Evolutionary conservation across 345 rosid genomes (phyloP), one percentile per base, ranked within the genome.

Genomic region (Eucalyptus viminalis): DNA sequence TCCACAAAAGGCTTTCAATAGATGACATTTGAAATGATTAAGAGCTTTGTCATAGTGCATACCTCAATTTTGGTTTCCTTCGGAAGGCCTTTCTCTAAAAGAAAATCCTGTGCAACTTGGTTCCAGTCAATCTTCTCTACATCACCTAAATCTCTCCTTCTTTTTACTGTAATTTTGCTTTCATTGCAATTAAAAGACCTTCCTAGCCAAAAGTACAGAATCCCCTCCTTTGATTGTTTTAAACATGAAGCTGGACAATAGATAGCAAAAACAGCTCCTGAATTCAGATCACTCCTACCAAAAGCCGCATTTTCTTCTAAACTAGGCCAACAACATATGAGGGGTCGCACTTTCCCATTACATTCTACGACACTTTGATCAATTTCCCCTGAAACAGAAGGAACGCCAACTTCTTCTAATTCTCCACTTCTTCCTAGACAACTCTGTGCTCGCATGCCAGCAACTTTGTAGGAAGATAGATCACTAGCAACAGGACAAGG

Each of bases 201-300:
- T 92, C 99, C 99, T 90, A 96, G 89, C 99, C 99, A 97, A 90
- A 97, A 89, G 92, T 95, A 94, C 67, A 97, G 94, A 94, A 89
- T 90, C 92, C 93, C 93, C 93, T 89, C 88, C 86, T 91, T 88
- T 88, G 88, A 90, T 89, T 91, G 93, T 90, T 92, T 94, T 86
- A 93, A 89, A 89, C 31, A 86, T 87, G 93, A 91, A 87, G 88
- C 56, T 86, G 95, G 91, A 86, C 92, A 89, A 83, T 91, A 89
- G 90, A 97, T 90, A 83, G 91, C 95, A 91, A 95, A 93, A 76
- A 95, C 96, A 90, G 95, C 94, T 91, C 94, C 90, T 13, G 99
- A 93, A 91, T 94, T 94, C 93, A 97, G 91, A 92, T 90, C 91
- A 89, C 92, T 86, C 85, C 90, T 88, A 37, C 89, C 89, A 83